phyloP scores from a whole-genome alignment of 1,139 yeast genomes.

The Geotrichum aggregatum region DNA sequence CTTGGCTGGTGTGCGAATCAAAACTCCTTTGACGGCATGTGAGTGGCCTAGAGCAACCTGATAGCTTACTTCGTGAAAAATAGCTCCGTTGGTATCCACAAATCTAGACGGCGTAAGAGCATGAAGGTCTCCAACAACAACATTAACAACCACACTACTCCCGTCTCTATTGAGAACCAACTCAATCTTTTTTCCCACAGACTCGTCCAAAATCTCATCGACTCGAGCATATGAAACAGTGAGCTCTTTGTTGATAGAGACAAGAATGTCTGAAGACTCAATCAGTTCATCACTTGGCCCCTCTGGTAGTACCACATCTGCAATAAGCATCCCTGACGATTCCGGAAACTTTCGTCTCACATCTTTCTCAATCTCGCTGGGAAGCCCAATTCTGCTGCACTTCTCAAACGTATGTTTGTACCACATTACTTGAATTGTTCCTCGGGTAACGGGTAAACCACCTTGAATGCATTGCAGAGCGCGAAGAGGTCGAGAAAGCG shows the following conservation, averaged over 20 bases:
- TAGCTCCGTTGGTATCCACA: slow-evolving; percentile 81
- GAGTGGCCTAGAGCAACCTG: slow-evolving; percentile 85
- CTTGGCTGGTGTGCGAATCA: slow-evolving; percentile 71
- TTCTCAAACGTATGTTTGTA: slow-evolving; percentile 81
- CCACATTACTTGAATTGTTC: slow-evolving; percentile 93
- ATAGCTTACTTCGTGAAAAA: slow-evolving; percentile 78
- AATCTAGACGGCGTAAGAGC: slow-evolving; percentile 75
- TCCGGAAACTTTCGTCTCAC: slow-evolving; percentile 70
- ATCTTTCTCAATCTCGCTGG: slow-evolving; percentile 64
- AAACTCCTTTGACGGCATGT: slow-evolving; percentile 80
- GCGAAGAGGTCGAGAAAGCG: slow-evolving; percentile 75
- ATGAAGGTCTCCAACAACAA: slow-evolving; percentile 71
- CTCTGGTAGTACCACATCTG: slow-evolving; percentile 75
- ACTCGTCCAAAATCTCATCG: slow-evolving; percentile 77
- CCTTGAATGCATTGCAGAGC: slow-evolving; percentile 72
- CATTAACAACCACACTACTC: slow-evolving; percentile 47
- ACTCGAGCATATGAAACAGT: slow-evolving; percentile 71
- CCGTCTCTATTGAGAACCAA: slow-evolving; percentile 76
- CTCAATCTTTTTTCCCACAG: slow-evolving; percentile 57
- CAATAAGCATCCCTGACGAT: slow-evolving; percentile 77
- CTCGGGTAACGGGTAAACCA: slow-evolving; percentile 58
- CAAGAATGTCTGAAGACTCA: slow-evolving; percentile 80
- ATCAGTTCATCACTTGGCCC: slow-evolving; percentile 78
- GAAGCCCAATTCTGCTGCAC: slow-evolving; percentile 80
- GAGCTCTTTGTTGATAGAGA: slow-evolving; percentile 63